Evolutionary conservation across 2,329 filamentous ascomycete genomes (phyloP).

Genomic region (Boeremia exigua): DNA sequence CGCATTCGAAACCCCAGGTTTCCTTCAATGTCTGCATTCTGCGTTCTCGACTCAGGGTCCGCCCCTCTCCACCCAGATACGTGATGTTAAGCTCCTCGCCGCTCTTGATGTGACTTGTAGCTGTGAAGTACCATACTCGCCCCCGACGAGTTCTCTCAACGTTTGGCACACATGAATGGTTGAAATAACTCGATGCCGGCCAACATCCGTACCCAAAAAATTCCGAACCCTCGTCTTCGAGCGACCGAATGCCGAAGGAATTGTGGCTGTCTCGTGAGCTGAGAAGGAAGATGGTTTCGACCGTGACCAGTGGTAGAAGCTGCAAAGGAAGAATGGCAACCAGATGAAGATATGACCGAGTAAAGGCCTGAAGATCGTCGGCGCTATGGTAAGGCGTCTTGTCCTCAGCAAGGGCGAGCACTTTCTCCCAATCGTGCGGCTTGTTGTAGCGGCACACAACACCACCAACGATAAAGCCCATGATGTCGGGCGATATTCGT

Average conservation of each 20-base stretch:
- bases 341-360: slow-evolving; percentile 52
- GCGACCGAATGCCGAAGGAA: slow-evolving; percentile 54
- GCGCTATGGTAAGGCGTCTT: slow-evolving; percentile 50
- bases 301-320: slow-evolving; percentile 44
- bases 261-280: slow-evolving; percentile 54
- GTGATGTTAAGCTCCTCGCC: slow-evolving; percentile 57
- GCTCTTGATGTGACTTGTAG: slow-evolving; percentile 40
- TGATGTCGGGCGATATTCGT: slow-evolving; percentile 45
- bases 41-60: slow-evolving; percentile 43
- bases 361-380: slow-evolving; percentile 49
- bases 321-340: slow-evolving; percentile 47
- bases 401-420: slow-evolving; percentile 51
- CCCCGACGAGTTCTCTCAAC: slow-evolving; percentile 51
- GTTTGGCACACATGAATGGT: slow-evolving; percentile 55
- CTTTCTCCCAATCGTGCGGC: slow-evolving; percentile 36
- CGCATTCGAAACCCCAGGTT: slow-evolving; percentile 56
- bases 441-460: slow-evolving; percentile 42
- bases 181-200: slow-evolving; percentile 57
- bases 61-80: slow-evolving; percentile 57
- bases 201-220: slow-evolving; percentile 58
- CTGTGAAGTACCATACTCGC: slow-evolving; percentile 50
- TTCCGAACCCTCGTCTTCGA: slow-evolving; percentile 54
- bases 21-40: slow-evolving; percentile 47
- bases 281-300: slow-evolving; percentile 43
- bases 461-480: slow-evolving; percentile 53